Base-by-base conservation (phyloP, 441 rosid species). In the Eruca vesicaria region DNA sequence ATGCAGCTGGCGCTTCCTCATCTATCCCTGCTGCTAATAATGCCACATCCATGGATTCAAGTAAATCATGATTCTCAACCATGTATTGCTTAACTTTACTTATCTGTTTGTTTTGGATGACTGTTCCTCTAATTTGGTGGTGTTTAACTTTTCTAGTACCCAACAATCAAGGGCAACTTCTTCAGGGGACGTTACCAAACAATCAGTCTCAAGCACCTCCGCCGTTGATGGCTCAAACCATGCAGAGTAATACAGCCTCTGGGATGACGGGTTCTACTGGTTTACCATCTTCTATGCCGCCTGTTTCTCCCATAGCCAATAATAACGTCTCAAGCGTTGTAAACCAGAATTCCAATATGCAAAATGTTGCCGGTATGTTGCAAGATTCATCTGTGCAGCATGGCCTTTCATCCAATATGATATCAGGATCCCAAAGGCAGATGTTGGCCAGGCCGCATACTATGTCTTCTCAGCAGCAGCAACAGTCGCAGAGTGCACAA, bases 181-280 rank as follows among this genome's bases (percentile, higher is more conserved):
- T 86, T 80, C 84, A 91, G 20, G 83, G 86, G 63, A 74, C 85
- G 23, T 50, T 85, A 78, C 69, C 85, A 36, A 72, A 79, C 74
- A 90, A 86, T 80, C 99, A 88, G 69, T 50, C 94, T 78, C 98
- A 86, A 86, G 66, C 80, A 63, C 86, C 87, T 14, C 98, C 85
- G 76, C 89, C 88, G 64, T 67, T 88, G 68, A 19, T 87, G 63
- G 20, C 87, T 16, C 97, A 87, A 83, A 89, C 83, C 78, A 83
- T 92, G 69, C 94, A 84, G 84, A 91, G 76, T 80, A 87, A 83
- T 71, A 65, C 87, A 60, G 65, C 83, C 19, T 72, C 99, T 50
- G 92, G 86, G 74, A 86, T 88, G 76, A 88, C 86, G 63, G 84
- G 85, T 78, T 89, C 92, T 78, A 78, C 87, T 68, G 84, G 84